Percentiles rank a stretch among this genome's conserved stretches.
phyloP scores from a whole-genome alignment of 163 green algal genomes.

The Coccomyxa subellipsoidea region DNA sequence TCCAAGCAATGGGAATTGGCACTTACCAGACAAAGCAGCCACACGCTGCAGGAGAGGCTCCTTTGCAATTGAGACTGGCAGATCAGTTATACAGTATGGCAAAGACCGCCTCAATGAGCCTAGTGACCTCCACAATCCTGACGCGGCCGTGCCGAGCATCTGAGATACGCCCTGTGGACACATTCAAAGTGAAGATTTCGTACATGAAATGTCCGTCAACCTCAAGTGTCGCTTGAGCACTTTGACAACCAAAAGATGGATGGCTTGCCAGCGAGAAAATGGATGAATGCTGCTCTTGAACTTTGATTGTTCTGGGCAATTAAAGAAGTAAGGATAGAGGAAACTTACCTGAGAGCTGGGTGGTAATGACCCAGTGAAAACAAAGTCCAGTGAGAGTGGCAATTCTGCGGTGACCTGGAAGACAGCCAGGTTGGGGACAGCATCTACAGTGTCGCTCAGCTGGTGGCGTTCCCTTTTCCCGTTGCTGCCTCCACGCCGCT shows the following conservation, averaged over 20 bases:
- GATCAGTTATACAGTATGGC: neutral
- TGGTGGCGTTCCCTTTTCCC: neutral
- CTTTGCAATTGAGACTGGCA: neutral
- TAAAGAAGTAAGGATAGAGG: neutral
- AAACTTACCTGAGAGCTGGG: neutral
- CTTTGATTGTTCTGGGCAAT: too few relatives aligned
- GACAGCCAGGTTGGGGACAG: constrained; percentile 56
- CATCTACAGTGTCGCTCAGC: constrained; percentile 31
- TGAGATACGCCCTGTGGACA: neutral
- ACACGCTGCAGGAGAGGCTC: neutral
- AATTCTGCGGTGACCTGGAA: constrained; percentile 58
- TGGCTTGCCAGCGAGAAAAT: too few relatives aligned
- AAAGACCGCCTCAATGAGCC: neutral
- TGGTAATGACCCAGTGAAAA: constrained; percentile 32
- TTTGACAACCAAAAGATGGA: too few relatives aligned
- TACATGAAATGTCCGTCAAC: neutral
- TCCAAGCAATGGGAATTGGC: neutral
- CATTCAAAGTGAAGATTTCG: neutral
- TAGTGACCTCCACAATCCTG: neutral
- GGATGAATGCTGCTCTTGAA: too few relatives aligned
- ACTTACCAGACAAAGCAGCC: neutral
- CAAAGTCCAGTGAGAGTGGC: constrained; percentile 54
- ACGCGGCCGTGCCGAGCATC: neutral
- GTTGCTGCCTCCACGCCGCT: neutral
- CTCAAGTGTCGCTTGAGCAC: too few relatives aligned